phyloP scores from a whole-genome alignment of 2,329 filamentous ascomycete genomes.

The Chlorencoelia australis region DNA sequence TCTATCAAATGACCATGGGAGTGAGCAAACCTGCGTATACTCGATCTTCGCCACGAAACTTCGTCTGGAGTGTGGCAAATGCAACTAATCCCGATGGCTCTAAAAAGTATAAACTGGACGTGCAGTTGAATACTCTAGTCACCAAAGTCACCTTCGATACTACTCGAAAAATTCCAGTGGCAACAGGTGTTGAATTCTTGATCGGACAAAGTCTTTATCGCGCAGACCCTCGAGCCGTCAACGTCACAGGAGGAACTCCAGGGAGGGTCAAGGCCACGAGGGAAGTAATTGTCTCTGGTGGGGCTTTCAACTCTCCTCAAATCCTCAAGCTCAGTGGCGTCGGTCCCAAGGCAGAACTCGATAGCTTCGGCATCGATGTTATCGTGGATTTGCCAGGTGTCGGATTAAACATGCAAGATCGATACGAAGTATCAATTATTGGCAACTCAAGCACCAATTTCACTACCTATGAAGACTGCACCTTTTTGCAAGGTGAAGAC shows the following conservation, averaged over 20 bases:
- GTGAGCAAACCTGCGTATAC: conserved; percentile 6
- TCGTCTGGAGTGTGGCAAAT: conserved; percentile 8
- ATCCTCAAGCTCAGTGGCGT: conserved; percentile 37
- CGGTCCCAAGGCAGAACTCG: conserved; percentile 31
- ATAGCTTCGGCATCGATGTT: conserved; percentile 36
- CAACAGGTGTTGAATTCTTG: conserved; percentile 34
- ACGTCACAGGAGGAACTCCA: conserved; percentile 19
- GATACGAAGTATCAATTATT: conserved; percentile 37
- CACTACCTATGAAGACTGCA: conserved; percentile 28
- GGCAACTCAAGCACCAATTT: conserved; percentile 33
- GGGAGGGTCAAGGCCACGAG: conserved; percentile 9
- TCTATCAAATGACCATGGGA: conserved; percentile 19
- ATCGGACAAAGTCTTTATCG: conserved; percentile 27
- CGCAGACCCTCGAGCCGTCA: conserved; percentile 7
- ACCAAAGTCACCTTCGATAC: conserved; percentile 33
- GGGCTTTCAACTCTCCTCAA: conserved; percentile 36
- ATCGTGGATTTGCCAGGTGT: conserved; percentile 51
- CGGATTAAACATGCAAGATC: conserved; percentile 49
- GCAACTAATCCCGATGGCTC: conserved; percentile 14
- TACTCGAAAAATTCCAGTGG: conserved; percentile 23
- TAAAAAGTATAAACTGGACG: conserved; percentile 15
- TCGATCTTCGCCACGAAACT: conserved; percentile 18
- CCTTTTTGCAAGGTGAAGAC: conserved; percentile 27
- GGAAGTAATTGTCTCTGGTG: conserved; percentile 40
- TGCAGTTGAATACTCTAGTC: conserved; percentile 25